Evolutionary conservation across 306 rosid species (phyloP).

Genomic region (Benincasa hispida): DNA sequence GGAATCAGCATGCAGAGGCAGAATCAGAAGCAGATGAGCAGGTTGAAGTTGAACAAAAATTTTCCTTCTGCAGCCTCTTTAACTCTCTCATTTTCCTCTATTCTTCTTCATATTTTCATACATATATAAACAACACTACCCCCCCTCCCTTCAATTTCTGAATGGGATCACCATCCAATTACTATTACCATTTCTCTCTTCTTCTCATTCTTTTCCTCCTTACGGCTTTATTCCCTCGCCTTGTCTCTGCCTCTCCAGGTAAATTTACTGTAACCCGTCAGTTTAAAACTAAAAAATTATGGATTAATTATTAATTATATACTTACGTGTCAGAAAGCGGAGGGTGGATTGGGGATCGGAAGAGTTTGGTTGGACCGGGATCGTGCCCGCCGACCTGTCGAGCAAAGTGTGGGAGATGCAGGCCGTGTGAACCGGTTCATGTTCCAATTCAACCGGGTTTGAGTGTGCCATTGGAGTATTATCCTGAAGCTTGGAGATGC

Average conservation of each 20-base stretch:
- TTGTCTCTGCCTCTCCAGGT: conserved; percentile 24
- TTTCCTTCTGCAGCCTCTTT: background rate
- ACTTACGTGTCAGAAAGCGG: background rate
- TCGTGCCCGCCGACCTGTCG: conserved; percentile 78
- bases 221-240: conserved; percentile 18
- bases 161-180: background rate
- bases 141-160: background rate
- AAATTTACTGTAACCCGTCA: conserved; percentile 9
- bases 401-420: conserved; percentile 76
- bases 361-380: conserved; percentile 43
- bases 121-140: background rate
- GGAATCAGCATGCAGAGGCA: background rate
- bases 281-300: too few species aligned
- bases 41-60: background rate
- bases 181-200: conserved; percentile 2
- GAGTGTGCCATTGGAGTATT: conserved; percentile 64
- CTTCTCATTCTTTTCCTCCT: conserved; percentile 29
- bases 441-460: conserved; percentile 78
- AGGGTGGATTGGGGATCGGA: conserved; percentile 10
- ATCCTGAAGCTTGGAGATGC: conserved; percentile 99
- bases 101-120: background rate
- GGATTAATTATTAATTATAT: background rate
- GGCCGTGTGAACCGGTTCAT: conserved; percentile 70
- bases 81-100: background rate
- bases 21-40: background rate